Evolutionary conservation across 2,329 filamentous ascomycete species (phyloP).

Genomic region (Paecilomyces formosus): DNA sequence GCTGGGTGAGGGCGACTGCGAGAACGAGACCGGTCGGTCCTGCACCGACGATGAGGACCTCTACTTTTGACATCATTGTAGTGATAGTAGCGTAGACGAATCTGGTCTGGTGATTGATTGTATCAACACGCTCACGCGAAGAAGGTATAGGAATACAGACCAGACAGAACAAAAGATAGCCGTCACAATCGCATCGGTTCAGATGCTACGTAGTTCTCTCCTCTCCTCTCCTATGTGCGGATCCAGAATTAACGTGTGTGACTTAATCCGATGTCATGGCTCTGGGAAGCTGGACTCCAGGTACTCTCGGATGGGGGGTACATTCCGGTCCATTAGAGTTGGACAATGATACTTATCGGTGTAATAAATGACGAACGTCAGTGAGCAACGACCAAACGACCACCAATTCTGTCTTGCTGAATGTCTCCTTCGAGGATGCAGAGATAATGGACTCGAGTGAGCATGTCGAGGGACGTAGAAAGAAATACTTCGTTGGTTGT

Average conservation of each 20-base stretch:
- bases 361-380: background rate
- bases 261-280: background rate
- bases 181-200: no score
- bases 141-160: no score
- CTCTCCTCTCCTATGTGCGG: background rate
- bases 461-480: background rate
- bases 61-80: background rate
- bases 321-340: background rate
- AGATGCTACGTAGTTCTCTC: no score
- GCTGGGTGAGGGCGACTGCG: constrained; percentile 40
- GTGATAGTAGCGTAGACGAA: background rate
- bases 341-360: background rate
- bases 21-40: constrained; percentile 40
- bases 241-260: background rate
- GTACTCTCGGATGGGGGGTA: background rate
- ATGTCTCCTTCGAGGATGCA: background rate
- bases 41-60: constrained; percentile 40
- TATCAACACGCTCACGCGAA: background rate
- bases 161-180: no score
- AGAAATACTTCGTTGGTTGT: no score
- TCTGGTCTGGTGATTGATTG: background rate
- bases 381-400: background rate
- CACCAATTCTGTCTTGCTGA: background rate
- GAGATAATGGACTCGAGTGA: background rate
- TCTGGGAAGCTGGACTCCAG: background rate